A percentile compares a stretch with the other conserved stretches of the same genome.
Evolutionary conservation across 2,329 filamentous ascomycete species (phyloP).

Genomic region (Penicillium sp.): DNA sequence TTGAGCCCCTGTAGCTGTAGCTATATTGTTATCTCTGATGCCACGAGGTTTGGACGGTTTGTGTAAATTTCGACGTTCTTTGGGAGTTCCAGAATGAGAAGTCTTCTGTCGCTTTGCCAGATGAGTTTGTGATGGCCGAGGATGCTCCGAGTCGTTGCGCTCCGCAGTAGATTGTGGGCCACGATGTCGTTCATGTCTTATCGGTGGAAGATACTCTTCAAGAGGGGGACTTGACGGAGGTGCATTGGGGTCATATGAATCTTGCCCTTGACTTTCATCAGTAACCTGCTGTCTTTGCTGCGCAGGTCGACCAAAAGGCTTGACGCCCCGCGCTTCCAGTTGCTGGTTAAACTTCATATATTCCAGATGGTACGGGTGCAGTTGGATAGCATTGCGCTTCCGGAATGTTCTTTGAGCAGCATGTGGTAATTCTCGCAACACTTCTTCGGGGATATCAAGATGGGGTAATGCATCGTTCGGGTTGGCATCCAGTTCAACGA

Average conservation of each 20-base stretch:
- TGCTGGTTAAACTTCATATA: constrained; percentile 45
- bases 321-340: constrained; percentile 44
- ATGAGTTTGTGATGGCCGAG: constrained; percentile 14
- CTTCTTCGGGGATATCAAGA: constrained; percentile 30
- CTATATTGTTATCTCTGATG: constrained; percentile 27
- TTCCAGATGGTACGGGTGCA: constrained; percentile 51
- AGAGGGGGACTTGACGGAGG: constrained; percentile 35
- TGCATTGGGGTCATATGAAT: constrained; percentile 34
- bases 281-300: constrained; percentile 19
- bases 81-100: constrained; percentile 19
- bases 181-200: constrained; percentile 15
- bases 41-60: constrained; percentile 23
- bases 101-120: constrained; percentile 41
- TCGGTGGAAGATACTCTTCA: constrained; percentile 33
- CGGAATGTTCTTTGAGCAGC: constrained; percentile 40
- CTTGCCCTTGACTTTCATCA: constrained; percentile 34
- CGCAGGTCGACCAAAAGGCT: constrained; percentile 40
- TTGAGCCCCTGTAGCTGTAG: constrained; percentile 12
- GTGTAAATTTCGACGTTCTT: constrained; percentile 11
- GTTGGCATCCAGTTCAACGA: constrained; percentile 1
- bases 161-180: constrained; percentile 1
- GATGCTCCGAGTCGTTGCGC: not conserved
- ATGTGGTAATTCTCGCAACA: constrained; percentile 28
- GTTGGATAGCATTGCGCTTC: constrained; percentile 49
- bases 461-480: constrained; percentile 21